These are phyloP conservation scores for Coemansia sp. DNA, from an alignment of 192 early-diverging fungal species.

Conservation along the genomic window DNA sequence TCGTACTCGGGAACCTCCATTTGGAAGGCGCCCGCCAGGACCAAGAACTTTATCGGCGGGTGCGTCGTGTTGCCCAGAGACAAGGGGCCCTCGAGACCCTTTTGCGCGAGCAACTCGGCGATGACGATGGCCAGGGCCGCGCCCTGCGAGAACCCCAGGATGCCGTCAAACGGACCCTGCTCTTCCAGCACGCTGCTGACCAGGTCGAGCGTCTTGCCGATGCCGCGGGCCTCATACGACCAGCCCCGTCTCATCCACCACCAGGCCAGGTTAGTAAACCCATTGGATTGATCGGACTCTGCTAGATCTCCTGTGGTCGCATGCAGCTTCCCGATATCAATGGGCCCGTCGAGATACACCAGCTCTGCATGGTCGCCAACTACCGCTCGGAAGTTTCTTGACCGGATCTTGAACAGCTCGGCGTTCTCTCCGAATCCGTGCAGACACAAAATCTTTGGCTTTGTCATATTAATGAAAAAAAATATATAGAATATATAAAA, in stretches of 20 bases:
- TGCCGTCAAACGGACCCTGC: conserved; percentile 50
- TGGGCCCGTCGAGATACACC: conserved; percentile 34
- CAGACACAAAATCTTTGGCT: conserved; percentile 49
- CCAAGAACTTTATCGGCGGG: conserved; percentile 37
- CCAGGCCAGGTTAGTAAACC: conserved; percentile 45
- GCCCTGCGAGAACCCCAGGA: conserved; percentile 51
- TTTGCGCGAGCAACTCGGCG: conserved; percentile 17
- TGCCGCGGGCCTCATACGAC: conserved; percentile 33
- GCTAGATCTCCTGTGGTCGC: conserved; percentile 18
- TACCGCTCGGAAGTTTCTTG: conserved; percentile 29
- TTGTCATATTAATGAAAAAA: conserved; percentile 12
- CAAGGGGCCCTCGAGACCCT: conserved; percentile 9
- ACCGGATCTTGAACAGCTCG: conserved; percentile 39
- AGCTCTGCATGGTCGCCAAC: conserved; percentile 39
- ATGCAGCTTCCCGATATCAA: conserved; percentile 40
- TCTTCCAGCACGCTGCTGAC: conserved; percentile 28
- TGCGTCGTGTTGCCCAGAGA: conserved; percentile 29
- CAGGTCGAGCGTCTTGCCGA: conserved; percentile 18
- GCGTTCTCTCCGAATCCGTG: conserved; percentile 49
- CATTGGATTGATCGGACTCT: conserved; percentile 6
- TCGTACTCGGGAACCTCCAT: conserved; percentile 27
- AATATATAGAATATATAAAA: not conserved
- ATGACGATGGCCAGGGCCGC: conserved; percentile 29
- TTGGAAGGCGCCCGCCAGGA: conserved; percentile 36
- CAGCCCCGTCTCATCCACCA: conserved; percentile 44